phyloP scores from a whole-genome alignment of 2,329 filamentous ascomycete genomes.

The Drechslerella coelobrocha region DNA sequence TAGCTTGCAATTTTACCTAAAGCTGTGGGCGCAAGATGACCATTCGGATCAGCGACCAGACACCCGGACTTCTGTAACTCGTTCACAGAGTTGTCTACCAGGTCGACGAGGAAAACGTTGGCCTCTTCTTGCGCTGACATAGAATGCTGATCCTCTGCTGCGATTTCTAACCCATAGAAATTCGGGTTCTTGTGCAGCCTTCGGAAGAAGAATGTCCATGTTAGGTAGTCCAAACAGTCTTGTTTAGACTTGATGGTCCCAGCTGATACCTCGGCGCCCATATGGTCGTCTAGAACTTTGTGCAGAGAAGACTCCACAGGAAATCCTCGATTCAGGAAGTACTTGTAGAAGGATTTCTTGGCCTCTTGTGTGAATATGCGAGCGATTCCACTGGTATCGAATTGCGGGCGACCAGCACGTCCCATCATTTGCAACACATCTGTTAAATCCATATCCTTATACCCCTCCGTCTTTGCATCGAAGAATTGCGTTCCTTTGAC shows the following conservation, averaged over 20 bases:
- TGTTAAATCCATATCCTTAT: conserved; percentile 98
- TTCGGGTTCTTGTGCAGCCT: conserved; percentile 97
- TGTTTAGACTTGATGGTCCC: conserved; percentile 93
- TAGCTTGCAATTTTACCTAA: conserved; percentile 99
- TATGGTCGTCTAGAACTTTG: conserved; percentile 94
- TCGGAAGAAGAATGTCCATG: conserved; percentile 99
- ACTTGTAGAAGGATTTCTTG: conserved; percentile 99
- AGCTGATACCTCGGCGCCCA: conserved; percentile 91
- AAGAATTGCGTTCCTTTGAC: conserved; percentile 99
- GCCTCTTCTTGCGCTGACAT: conserved; percentile 83
- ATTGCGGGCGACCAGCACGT: conserved; percentile 92
- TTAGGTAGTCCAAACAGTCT: conserved; percentile 95
- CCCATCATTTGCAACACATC: conserved; percentile 98
- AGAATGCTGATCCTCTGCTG: conserved; percentile 88
- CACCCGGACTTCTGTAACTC: conserved; percentile 86
- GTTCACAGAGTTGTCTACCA: conserved; percentile 84
- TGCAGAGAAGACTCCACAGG: conserved; percentile 96
- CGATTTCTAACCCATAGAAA: conserved; percentile 95
- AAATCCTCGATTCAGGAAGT: conserved; percentile 97
- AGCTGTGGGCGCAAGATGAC: conserved; percentile 86
- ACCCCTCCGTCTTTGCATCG: conserved; percentile 95
- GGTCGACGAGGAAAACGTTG: conserved; percentile 91
- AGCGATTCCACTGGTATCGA: conserved; percentile 90
- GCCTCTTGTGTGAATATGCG: conserved; percentile 96
- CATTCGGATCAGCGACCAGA: conserved; percentile 80